Conservation (phyloP, 768 basidiomycete species). For the Leccinum subgranulosum region DNA sequence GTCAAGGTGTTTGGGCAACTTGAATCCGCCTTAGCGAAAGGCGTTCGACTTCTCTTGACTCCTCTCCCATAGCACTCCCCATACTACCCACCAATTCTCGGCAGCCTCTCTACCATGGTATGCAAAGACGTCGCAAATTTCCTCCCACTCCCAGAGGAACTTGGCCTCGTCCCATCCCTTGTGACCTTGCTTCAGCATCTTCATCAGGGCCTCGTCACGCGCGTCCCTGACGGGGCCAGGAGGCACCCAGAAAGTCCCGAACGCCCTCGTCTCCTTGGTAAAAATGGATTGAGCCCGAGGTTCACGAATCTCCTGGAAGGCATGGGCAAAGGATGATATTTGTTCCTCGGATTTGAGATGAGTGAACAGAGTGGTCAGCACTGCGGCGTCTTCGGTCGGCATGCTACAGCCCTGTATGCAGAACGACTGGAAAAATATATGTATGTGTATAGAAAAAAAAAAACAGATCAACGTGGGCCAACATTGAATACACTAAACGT, state of each 20-base stretch:
- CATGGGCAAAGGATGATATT: conserved; percentile 47
- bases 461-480: background rate
- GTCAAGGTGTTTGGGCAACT: too few relatives aligned
- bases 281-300: conserved; percentile 43
- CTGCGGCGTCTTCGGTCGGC: conserved; percentile 34
- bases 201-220: conserved; percentile 38
- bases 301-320: conserved; percentile 61
- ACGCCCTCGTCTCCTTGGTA: conserved; percentile 43
- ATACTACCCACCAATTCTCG: conserved; percentile 66
- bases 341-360: conserved; percentile 47
- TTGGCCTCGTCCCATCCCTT: conserved; percentile 48
- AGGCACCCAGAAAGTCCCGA: conserved; percentile 41
- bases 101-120: conserved; percentile 57
- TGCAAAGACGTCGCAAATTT: conserved; percentile 50
- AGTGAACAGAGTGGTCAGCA: conserved; percentile 35
- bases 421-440: conserved; percentile 40
- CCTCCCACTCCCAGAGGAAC: conserved; percentile 53
- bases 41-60: conserved; percentile 20
- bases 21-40: conserved; percentile 5
- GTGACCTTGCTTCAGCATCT: conserved; percentile 26
- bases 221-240: conserved; percentile 43
- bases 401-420: conserved; percentile 39
- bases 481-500: background rate
- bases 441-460: background rate
- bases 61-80: conserved; percentile 47